Evolutionary conservation across 495 filamentous ascomycete species (phyloP), one percentile per base, ranked within the genome.

Genomic region (Penicillium turbatum): DNA sequence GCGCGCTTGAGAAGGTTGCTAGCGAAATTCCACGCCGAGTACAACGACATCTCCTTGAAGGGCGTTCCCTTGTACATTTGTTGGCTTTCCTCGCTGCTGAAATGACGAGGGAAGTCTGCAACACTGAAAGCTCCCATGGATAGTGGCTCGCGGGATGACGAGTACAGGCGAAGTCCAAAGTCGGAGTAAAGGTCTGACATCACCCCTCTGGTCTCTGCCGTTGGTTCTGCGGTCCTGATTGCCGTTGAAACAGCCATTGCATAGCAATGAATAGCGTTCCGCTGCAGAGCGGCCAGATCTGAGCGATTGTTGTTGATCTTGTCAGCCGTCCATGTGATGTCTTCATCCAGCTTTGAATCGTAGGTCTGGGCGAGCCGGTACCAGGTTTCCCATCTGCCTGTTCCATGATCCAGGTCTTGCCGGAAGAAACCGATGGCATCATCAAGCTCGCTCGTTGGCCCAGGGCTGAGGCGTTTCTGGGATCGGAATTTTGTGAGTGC

Each of bases 351-450:
- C 63, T 95, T 88, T 21, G 85, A 83, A 64, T 97, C 93, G 65
- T 92, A 95, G 19, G 88, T 87, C 59, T 99, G 93, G 10, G 86
- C 93, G 6, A 97, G 78, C 42, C 93, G 84, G 67, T 92, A 97
- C 95, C 93, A 99, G 0, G 92, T 85, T 66, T 97, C 92, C 93
- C 93, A 99, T 42, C 85, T 83, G 26, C 92, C 86, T 1, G 83
- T 82, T 13, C 83, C 87, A 64, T 90, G 90, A 57, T 96, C 87
- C 2, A 99, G 72, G 59, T 97, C 92, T 54, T 90, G 83, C 49
- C 86, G 77, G 63, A 97, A 85, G 66, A 88, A 95, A 0, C 79
- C 83, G 49, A 87, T 82, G 3, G 88, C 92, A 36, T 92, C 85
- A 45, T 92, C 85, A 36, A 97, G 76, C 60, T 97, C 93, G 51